Base-by-base conservation (phyloP, 2,329 filamentous ascomycete genomes). In the Stachybotrys chlorohalonatus region DNA sequence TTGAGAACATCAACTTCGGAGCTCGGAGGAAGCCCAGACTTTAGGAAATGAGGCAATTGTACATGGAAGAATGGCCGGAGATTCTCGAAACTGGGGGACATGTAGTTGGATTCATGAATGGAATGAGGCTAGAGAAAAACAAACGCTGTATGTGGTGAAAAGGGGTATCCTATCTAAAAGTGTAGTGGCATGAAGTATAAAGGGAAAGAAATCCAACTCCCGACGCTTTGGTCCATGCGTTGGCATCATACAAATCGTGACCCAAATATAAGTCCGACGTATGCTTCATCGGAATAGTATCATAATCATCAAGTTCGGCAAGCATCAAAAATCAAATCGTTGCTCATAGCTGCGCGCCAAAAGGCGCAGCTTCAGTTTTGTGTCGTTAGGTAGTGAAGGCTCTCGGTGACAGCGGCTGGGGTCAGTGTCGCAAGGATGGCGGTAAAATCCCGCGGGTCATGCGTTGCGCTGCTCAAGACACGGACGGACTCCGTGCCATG, bases 161-260 rank as follows among this genome's bases (percentile, higher is more conserved):
- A 63, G 62, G 71, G 73, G 72, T 75, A 75, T 75, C 70, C 70
- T 66, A 67, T 70, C 67, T 70, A 71, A 42, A 24, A 58, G 54
- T 58, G 63, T 66, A 68, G 60, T 62, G 63, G 64, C 62, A 57
- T 57, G 55, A 59, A 62, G 55, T 55, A 50, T 55, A 61, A 57
- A 52, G 24, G 24, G 24, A 31, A 53, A 58, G 55, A 51, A 49
- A 56, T 59, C 56, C 58, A 62, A 58, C 8, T 42, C 36, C 36
- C 13, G 36, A 13, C 9, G 36, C 36, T 9, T 42, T 13, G 8
- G 36, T 42, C 9, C 36, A 42, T 9, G 13, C 8, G 36, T 42
- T 9, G 13, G 36, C 9, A 42, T 64, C 61, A 58, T 66, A 57
- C 57, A 66, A 59, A 13, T 42, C 36, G 36, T 42, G 5, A 42